These are phyloP conservation scores for Nicotiana knightiana DNA, from an alignment of 257 asterid species.

Conservation along the genomic window DNA sequence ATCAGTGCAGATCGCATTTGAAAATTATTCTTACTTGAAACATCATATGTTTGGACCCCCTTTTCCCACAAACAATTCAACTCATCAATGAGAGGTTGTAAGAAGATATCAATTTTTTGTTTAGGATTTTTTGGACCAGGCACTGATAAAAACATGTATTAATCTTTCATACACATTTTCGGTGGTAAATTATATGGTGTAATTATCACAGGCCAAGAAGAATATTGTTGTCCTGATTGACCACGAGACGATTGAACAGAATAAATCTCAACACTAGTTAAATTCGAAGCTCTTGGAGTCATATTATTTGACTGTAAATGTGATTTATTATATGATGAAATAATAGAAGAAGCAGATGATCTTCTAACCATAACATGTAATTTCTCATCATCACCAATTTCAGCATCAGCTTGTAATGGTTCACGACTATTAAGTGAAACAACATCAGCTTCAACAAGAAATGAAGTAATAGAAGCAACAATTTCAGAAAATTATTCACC, in stretches of 20 bases:
- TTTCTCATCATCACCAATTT: conserved; percentile 83
- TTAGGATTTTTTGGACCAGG: background rate
- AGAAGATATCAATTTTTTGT: background rate
- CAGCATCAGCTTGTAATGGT: conserved; percentile 80
- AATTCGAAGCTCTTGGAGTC: conserved; percentile 79
- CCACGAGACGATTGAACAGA: conserved; percentile 83
- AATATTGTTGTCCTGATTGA: conserved; percentile 11
- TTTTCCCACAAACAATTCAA: background rate
- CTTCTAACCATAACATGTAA: conserved; percentile 71
- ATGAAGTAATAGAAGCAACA: conserved; percentile 75
- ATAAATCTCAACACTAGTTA: conserved; percentile 89
- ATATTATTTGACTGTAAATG: conserved; percentile 35
- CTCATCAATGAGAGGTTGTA: background rate
- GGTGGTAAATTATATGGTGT: background rate
- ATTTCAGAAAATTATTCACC: conserved; percentile 80
- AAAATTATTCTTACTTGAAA: background rate
- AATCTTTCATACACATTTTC: background rate
- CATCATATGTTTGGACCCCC: background rate
- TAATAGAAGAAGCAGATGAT: conserved; percentile 52
- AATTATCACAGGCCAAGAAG: background rate
- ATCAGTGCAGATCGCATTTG: background rate
- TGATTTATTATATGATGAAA: conserved; percentile 42
- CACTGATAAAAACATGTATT: background rate
- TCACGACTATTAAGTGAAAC: conserved; percentile 75
- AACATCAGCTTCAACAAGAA: conserved; percentile 78